These are phyloP conservation scores for Saccharomyces hybrid DNA, from an alignment of 1,139 yeast species.

Conservation along the genomic window DNA sequence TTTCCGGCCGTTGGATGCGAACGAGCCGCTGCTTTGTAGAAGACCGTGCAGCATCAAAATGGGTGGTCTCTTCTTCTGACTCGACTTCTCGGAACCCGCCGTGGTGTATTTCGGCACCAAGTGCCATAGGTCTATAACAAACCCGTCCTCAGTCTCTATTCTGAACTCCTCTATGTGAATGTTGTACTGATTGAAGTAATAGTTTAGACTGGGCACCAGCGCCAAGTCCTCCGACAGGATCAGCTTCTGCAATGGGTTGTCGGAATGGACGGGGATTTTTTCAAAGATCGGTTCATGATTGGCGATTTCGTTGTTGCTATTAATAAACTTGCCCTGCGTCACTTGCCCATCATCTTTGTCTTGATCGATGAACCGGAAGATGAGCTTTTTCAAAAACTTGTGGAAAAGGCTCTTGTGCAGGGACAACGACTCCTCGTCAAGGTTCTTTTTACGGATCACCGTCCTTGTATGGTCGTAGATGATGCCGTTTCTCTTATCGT, in stretches of 20 bases:
- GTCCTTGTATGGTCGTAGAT: neutral
- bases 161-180: slow-evolving; percentile 51
- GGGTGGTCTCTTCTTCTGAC: slow-evolving; percentile 39
- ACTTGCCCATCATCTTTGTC: neutral
- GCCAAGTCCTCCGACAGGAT: slow-evolving; percentile 27
- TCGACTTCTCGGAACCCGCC: slow-evolving; percentile 26
- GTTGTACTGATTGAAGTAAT: slow-evolving; percentile 57
- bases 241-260: slow-evolving; percentile 19
- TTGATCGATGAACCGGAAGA: neutral
- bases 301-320: neutral
- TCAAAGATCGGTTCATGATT: neutral
- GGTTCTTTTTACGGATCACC: neutral
- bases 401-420: neutral
- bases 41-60: slow-evolving; percentile 77
- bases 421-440: neutral
- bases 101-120: slow-evolving; percentile 37
- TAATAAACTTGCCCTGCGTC: neutral
- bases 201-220: slow-evolving; percentile 45
- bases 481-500: neutral
- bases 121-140: slow-evolving; percentile 54
- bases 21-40: slow-evolving; percentile 80
- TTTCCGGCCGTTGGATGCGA: slow-evolving; percentile 65
- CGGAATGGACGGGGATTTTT: slow-evolving; percentile 3
- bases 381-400: neutral
- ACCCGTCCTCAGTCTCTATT: slow-evolving; percentile 76